Base-by-base conservation (phyloP, 2,329 filamentous ascomycete species). In the Cercospora beticola region DNA sequence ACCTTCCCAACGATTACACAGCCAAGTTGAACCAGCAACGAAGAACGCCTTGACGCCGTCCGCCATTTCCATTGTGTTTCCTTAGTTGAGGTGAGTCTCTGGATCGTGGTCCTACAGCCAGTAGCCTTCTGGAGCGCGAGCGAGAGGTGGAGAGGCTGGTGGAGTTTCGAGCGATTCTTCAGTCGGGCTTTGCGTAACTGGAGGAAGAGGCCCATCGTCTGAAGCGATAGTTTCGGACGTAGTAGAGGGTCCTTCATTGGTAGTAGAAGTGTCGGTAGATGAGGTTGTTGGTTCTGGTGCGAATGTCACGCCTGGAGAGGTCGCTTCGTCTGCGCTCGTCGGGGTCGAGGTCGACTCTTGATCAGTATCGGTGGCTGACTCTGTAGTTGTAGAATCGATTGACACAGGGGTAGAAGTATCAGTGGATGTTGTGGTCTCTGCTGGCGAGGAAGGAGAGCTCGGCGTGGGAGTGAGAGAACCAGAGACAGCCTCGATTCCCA, bases 401-500 rank as follows among this genome's bases (percentile, higher is more conserved):
- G 56, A 14, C 2, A 31, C 2, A n/a, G n/a, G 16, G 3, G 30
- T 59, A 12, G 18, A 26, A 33, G 56, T 59, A 23, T 59, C 56
- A 23, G 8, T 21, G 14, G 56, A 23, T 8, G 30, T 36, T 33
- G 56, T 36, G 31, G 56, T 21, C 18, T 31, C 28, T 36, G n/a
- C 28, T 21, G 56, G 30, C 16, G 28, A 33, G 3, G 56, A 36
- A 14, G 28, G 30, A n/a, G 56, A 36, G 23, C 40, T 30, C 21
- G 28, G 46, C 16, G 30, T 40, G 10, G 62, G 62, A 28, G 52
- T 59, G 4, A 57, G 26, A 30, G 62, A 65, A 16, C 62, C 62
- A n/a, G 52, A 58, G 21, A 58, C 52, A 46, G 62, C 33, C 18
- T 65, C 62, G 16, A 65, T 59, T 18, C 62, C 49, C 16, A 65